A percentile compares a stretch with the other conserved stretches of the same genome.
Evolutionary conservation across 2,329 filamentous ascomycete genomes (phyloP).

Genomic region (Aspergillus clavatus): DNA sequence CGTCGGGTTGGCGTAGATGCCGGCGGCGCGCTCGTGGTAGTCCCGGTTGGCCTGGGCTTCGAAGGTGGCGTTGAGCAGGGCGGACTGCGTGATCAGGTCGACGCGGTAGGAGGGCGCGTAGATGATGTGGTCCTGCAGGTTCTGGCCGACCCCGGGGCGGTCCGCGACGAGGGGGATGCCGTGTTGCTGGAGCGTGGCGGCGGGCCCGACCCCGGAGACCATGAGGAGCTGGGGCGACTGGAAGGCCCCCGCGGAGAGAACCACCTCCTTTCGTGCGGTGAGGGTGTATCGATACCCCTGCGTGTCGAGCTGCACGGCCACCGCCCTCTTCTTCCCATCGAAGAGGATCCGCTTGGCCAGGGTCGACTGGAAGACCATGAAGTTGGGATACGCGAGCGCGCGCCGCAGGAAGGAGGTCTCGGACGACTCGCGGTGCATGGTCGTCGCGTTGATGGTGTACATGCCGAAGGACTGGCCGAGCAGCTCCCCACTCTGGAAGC

Average conservation of each 20-base stretch:
- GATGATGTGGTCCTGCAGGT: conserved; percentile 43
- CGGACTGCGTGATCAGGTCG: too few species aligned
- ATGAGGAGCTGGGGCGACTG: conserved; percentile 50
- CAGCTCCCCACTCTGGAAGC: too few species aligned
- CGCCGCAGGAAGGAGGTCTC: conserved; percentile 15
- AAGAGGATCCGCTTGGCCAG: conserved; percentile 46
- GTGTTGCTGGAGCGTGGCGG: conserved; percentile 11
- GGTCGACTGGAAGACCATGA: conserved; percentile 27
- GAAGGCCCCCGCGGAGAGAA: conserved; percentile 47
- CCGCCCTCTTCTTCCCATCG: conserved; percentile 41
- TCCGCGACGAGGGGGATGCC: conserved; percentile 10
- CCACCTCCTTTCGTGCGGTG: conserved; percentile 44
- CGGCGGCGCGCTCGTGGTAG: too few species aligned
- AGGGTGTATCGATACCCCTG: conserved; percentile 40
- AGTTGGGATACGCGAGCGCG: conserved; percentile 37
- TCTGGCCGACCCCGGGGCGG: conserved; percentile 23
- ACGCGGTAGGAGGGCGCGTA: conserved; percentile 31
- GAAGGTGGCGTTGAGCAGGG: too few species aligned
- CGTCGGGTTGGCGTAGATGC: conserved; percentile 6
- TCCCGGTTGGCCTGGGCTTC: too few species aligned
- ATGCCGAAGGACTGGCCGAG: too few species aligned
- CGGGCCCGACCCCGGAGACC: conserved; percentile 45
- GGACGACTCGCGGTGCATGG: too few species aligned
- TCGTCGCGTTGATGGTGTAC: too few species aligned
- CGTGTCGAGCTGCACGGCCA: conserved; percentile 42